These are phyloP conservation scores for Pyropia yezoensis DNA, from an alignment of 23 red algal genomes.

Conservation along the genomic window DNA sequence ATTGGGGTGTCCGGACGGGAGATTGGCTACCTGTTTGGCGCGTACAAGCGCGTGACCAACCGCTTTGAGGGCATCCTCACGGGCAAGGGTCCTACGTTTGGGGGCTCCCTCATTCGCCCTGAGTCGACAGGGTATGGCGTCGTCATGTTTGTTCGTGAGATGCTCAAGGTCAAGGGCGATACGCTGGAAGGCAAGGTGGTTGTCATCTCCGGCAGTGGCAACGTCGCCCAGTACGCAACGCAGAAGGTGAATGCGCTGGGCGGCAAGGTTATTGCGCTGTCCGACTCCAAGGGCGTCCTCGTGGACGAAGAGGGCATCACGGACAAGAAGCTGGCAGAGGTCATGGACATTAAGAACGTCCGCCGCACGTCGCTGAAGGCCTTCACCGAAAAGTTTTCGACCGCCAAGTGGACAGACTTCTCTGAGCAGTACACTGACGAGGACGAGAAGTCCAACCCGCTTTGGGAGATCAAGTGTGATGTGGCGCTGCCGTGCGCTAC, in stretches of 20 bases:
- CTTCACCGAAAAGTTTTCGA: not conserved
- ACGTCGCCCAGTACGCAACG: conserved; percentile 9
- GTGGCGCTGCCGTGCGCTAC: conserved; percentile 14
- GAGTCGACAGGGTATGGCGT: conserved; percentile 21
- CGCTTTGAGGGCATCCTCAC: conserved; percentile 10
- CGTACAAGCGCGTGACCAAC: conserved; percentile 11
- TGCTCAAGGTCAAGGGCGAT: conserved; percentile 13
- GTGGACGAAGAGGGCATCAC: conserved; percentile 11
- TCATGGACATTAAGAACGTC: conserved; percentile 18
- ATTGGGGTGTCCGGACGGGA: conserved; percentile 29
- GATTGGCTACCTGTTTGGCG: conserved; percentile 21
- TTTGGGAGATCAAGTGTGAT: conserved; percentile 9
- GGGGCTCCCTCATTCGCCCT: conserved; percentile 16
- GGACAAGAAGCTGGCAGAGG: conserved; percentile 3
- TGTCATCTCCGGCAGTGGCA: conserved; percentile 9
- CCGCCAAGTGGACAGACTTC: not conserved
- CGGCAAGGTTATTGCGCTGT: conserved; percentile 2
- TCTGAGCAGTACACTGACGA: not conserved
- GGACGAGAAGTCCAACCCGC: not conserved
- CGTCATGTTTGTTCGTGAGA: conserved; percentile 8
- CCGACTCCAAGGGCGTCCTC: conserved; percentile 9
- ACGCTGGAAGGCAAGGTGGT: conserved; percentile 9
- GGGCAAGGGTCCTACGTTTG: conserved; percentile 11
- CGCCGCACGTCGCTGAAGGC: not conserved
- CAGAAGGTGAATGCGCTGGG: conserved; percentile 21